Evolutionary conservation across 208 protist genomes (phyloP).

Genomic region (Crithidia expoeki): DNA sequence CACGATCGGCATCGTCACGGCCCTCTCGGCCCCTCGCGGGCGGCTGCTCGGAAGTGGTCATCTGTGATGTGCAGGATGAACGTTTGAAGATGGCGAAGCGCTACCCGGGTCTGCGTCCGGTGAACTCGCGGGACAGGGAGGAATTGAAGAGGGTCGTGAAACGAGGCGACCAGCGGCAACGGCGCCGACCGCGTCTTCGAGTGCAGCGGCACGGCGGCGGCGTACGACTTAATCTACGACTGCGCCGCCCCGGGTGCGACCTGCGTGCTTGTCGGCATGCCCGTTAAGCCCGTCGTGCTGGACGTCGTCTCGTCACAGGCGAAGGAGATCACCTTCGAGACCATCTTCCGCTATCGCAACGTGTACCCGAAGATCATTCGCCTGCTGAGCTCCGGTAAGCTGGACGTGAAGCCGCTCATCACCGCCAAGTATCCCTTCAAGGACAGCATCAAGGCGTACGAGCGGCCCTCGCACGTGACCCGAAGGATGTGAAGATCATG

Average conservation of each 20-base stretch:
- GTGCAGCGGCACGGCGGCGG: conserved; percentile 40
- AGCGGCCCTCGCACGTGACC: conserved; percentile 40
- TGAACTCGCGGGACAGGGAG: conserved; percentile 33
- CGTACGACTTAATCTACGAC: conserved; percentile 45
- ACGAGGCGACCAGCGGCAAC: conserved; percentile 35
- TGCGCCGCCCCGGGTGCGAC: conserved; percentile 48
- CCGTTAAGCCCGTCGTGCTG: conserved; percentile 37
- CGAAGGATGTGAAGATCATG: conserved; percentile 60
- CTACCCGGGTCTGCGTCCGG: conserved; percentile 41
- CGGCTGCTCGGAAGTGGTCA: conserved; percentile 57
- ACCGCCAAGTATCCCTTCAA: conserved; percentile 48
- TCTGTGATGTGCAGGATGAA: conserved; percentile 38
- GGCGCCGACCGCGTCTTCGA: conserved; percentile 57
- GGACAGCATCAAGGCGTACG: conserved; percentile 48
- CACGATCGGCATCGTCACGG: conserved; percentile 61
- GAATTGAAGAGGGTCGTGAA: conserved; percentile 37
- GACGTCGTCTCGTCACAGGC: conserved; percentile 48
- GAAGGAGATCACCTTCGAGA: conserved; percentile 63
- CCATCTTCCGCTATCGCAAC: conserved; percentile 57
- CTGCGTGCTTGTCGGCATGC: conserved; percentile 55
- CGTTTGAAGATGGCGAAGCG: conserved; percentile 39
- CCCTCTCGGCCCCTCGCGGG: conserved; percentile 46
- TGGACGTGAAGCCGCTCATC: conserved; percentile 65
- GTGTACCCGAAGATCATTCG: conserved; percentile 49
- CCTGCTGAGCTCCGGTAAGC: conserved; percentile 45